phyloP scores from a whole-genome alignment of 1,284 basidiomycete species.

The Apiotrichum gracile region DNA sequence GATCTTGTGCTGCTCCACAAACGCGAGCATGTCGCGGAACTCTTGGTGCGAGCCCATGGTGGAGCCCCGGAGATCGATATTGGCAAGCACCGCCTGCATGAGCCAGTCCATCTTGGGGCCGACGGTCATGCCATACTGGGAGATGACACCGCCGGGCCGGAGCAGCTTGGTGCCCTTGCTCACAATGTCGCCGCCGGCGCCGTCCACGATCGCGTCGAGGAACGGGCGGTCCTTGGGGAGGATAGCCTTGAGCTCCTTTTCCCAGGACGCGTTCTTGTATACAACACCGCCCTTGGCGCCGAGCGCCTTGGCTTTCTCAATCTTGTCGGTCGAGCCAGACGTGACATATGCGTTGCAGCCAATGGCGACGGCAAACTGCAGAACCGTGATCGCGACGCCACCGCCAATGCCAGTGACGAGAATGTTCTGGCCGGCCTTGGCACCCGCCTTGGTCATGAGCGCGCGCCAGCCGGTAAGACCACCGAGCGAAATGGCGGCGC shows the following conservation, averaged over 20 bases:
- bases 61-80: slow-evolving; percentile 12
- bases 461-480: slow-evolving; percentile 17
- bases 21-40: slow-evolving; percentile 15
- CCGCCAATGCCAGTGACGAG: slow-evolving; percentile 18
- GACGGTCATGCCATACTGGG: slow-evolving; percentile 19
- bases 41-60: slow-evolving; percentile 16
- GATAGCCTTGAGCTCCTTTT: slow-evolving; percentile 16
- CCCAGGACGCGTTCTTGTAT: slow-evolving; percentile 14
- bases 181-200: slow-evolving; percentile 15
- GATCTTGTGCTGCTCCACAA: slow-evolving; percentile 13
- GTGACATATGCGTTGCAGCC: slow-evolving; percentile 16
- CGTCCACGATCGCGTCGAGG: slow-evolving; percentile 17
- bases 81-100: slow-evolving; percentile 17
- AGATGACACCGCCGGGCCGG: slow-evolving; percentile 14
- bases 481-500: slow-evolving; percentile 11
- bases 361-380: slow-evolving; percentile 14
- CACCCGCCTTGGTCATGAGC: slow-evolving; percentile 12
- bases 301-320: slow-evolving; percentile 6
- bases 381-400: slow-evolving; percentile 13
- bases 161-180: slow-evolving; percentile 8
- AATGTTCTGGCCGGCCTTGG: slow-evolving; percentile 13
- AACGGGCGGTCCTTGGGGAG: slow-evolving; percentile 15
- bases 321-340: slow-evolving; percentile 9
- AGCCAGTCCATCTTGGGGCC: slow-evolving; percentile 18
- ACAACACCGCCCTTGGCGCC: slow-evolving; percentile 14